phyloP scores from a whole-genome alignment of 495 filamentous ascomycete species.

The Immersiella caudata region DNA sequence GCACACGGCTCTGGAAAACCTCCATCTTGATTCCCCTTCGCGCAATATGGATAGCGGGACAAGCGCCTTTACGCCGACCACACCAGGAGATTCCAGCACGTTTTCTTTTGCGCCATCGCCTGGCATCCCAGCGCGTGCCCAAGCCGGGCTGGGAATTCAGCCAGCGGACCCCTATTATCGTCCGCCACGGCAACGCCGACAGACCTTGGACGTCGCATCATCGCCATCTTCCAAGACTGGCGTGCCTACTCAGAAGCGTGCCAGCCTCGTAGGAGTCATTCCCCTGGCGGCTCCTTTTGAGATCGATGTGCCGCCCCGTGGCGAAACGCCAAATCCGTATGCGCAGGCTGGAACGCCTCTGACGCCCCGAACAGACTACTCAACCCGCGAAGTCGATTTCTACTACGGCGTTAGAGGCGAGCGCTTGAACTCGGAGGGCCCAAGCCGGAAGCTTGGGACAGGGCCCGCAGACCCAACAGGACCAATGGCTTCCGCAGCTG shows the following conservation, averaged over 20 bases:
- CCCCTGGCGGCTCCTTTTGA: constrained; percentile 37
- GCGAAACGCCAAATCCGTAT: constrained; percentile 45
- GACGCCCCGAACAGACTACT: constrained; percentile 73
- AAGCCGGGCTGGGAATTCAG: constrained; percentile 50
- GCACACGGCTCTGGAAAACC: constrained; percentile 47
- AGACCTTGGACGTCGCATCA: constrained; percentile 55
- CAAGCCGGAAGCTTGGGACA: constrained; percentile 82
- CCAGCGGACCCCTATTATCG: constrained; percentile 79
- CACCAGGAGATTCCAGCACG: constrained; percentile 65
- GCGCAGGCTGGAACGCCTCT: constrained; percentile 30
- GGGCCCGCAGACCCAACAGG: constrained; percentile 94
- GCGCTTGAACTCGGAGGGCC: constrained; percentile 77
- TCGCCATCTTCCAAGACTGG: constrained; percentile 47
- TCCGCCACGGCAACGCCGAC: constrained; percentile 70
- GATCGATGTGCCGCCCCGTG: constrained; percentile 46
- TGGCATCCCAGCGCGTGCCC: constrained; percentile 41
- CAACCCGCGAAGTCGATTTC: constrained; percentile 89
- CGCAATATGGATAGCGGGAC: constrained; percentile 42
- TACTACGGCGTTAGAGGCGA: constrained; percentile 91
- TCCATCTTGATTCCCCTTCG: constrained; percentile 44
- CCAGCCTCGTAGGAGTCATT: constrained; percentile 39
- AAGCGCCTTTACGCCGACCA: constrained; percentile 68
- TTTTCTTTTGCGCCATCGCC: constrained; percentile 70
- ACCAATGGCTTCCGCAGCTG: constrained; percentile 81
- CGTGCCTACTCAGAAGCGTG: constrained; percentile 48